Conservation (phyloP, 306 rosid species). For the Aeschynomene evenia region DNA sequence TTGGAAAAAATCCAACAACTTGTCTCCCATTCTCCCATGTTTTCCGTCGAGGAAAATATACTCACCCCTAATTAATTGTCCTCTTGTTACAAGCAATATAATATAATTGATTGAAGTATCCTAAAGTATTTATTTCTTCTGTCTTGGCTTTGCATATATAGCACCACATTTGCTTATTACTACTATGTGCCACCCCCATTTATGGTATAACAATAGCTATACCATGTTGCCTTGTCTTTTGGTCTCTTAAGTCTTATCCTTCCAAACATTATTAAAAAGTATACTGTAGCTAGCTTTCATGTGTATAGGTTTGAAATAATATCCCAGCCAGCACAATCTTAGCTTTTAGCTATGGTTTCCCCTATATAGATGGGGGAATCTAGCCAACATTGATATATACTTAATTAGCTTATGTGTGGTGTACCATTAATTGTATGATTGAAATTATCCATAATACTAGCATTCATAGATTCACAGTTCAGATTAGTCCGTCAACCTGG, state of each 20-base stretch:
- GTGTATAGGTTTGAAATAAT: neutral
- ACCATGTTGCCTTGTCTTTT: constrained; percentile 22
- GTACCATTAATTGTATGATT: neutral
- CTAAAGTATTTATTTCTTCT: too few species aligned
- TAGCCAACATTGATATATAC: neutral
- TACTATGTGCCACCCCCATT: constrained; percentile 15
- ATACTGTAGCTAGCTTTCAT: neutral
- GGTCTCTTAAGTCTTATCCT: constrained; percentile 13
- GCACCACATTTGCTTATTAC: constrained; percentile 12
- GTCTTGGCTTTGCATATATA: constrained; percentile 10
- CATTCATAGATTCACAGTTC: too few species aligned
- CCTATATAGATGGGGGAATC: constrained; percentile 2
- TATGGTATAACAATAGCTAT: constrained; percentile 1
- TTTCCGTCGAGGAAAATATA: neutral
- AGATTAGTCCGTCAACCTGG: too few species aligned
- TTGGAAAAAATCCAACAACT: constrained; percentile 9
- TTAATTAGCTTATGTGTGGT: neutral
- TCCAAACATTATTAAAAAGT: constrained; percentile 2
- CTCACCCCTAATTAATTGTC: neutral
- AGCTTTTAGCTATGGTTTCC: neutral
- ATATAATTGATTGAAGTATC: constrained; percentile 15
- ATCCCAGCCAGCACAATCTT: neutral
- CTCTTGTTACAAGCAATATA: neutral
- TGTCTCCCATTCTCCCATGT: constrained; percentile 1
- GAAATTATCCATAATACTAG: neutral